phyloP scores from a whole-genome alignment of 208 protist species.

The Lotmaria passim region DNA sequence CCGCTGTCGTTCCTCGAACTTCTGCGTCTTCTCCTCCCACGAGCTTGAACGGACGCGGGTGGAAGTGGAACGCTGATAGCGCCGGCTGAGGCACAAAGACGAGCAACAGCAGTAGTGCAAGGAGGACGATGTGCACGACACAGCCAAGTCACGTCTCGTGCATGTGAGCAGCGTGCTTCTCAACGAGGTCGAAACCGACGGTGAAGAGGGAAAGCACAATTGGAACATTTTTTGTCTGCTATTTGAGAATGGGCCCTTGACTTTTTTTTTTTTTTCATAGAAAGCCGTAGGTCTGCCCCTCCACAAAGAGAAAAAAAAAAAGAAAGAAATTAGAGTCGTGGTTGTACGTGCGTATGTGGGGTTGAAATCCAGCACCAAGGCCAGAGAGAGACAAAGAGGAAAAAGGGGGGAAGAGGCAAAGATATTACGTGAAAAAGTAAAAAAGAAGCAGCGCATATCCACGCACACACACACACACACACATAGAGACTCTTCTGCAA shows the following conservation, averaged over 20 bases:
- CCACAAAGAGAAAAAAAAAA: conserved; percentile 15
- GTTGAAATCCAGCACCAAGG: no score
- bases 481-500: no score
- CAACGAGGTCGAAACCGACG: not conserved
- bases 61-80: conserved; percentile 38
- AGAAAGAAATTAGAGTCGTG: conserved; percentile 11
- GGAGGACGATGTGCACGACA: not conserved
- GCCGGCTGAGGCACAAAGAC: conserved; percentile 12
- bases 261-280: no score
- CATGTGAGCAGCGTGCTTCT: not conserved
- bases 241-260: no score
- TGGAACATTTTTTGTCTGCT: conserved; percentile 1
- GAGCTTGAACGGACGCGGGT: conserved; percentile 24
- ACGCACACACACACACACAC: no score
- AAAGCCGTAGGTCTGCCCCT: no score
- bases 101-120: not conserved
- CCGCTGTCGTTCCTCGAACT: conserved; percentile 23
- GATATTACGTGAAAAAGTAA: no score
- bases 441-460: no score
- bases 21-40: conserved; percentile 37
- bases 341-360: no score
- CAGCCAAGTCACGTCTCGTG: not conserved
- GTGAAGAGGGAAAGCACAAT: not conserved
- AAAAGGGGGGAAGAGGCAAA: not conserved
- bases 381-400: no score